A percentile compares a stretch with the other conserved stretches of the same genome.
These are phyloP conservation scores for Oemleria cerasiformis DNA, from an alignment of 306 rosid species.

Conservation along the genomic window DNA sequence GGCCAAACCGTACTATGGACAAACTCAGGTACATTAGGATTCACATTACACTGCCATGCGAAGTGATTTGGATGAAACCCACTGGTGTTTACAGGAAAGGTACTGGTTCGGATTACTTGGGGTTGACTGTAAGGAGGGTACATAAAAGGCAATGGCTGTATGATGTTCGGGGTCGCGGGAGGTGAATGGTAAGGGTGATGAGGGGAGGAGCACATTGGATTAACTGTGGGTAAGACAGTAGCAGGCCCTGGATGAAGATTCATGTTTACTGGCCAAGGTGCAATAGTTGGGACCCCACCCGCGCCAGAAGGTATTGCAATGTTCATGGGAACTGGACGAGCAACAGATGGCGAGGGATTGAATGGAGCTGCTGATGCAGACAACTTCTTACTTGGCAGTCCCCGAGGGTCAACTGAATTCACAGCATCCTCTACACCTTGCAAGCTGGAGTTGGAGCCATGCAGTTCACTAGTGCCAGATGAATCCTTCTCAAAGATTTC, in stretches of 20 bases:
- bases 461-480: conserved; percentile 45
- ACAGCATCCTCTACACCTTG: conserved; percentile 49
- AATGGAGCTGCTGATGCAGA: conserved; percentile 98
- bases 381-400: conserved; percentile 58
- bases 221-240: conserved; percentile 49
- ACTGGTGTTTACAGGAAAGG: conserved; percentile 61
- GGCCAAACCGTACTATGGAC: conserved; percentile 72
- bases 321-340: conserved; percentile 70
- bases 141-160: conserved; percentile 80
- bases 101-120: conserved; percentile 67
- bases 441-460: conserved; percentile 35
- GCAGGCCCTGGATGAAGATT: conserved; percentile 76
- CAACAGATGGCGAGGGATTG: conserved; percentile 71
- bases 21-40: conserved; percentile 57
- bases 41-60: conserved; percentile 77
- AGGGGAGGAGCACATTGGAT: conserved; percentile 82
- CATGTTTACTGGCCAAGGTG: conserved; percentile 87
- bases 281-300: conserved; percentile 55
- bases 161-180: conserved; percentile 88
- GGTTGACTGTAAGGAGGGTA: conserved; percentile 79
- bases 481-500: conserved; percentile 41
- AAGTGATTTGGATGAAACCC: conserved; percentile 80
- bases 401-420: conserved; percentile 45
- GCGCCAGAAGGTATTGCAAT: conserved; percentile 65
- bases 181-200: conserved; percentile 90